Percentiles rank a stretch among this genome's conserved stretches.
These are phyloP conservation scores for Oropetium thomaeum DNA, from an alignment of 176 grass and related monocot species.

Conservation along the genomic window DNA sequence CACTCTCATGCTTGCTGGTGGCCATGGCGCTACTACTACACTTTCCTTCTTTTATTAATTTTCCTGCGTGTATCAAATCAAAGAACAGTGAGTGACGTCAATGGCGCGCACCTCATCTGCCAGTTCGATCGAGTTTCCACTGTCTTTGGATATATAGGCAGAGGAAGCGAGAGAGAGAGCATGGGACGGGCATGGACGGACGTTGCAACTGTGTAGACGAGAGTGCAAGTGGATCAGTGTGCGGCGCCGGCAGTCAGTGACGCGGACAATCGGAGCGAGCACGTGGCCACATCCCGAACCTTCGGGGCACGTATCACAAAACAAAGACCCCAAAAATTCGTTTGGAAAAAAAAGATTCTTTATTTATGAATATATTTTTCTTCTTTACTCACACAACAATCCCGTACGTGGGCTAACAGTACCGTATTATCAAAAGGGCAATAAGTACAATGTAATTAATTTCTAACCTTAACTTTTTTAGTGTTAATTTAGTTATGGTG, in stretches of 20 bases:
- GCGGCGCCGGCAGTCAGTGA: background rate
- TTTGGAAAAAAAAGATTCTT: background rate
- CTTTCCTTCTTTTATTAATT: too few species aligned
- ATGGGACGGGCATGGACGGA: too few species aligned
- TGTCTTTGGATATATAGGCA: background rate
- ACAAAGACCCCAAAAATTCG: background rate
- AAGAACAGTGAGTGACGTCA: background rate
- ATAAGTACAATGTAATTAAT: too few species aligned
- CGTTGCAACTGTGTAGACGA: background rate
- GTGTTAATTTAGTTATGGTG: too few species aligned
- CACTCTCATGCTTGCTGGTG: background rate
- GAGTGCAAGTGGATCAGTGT: slow-evolving; percentile 10
- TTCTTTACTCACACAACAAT: too few species aligned
- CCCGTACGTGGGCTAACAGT: too few species aligned
- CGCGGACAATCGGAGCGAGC: background rate
- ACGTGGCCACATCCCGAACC: slow-evolving; percentile 10
- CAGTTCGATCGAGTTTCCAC: too few species aligned
- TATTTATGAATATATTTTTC: too few species aligned
- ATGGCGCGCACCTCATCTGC: background rate
- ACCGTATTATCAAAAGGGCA: too few species aligned
- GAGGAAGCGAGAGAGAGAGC: background rate
- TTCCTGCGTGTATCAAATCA: background rate
- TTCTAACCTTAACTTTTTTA: too few species aligned
- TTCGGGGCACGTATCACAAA: background rate
- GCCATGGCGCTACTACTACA: background rate